A percentile compares a stretch with the other conserved stretches of the same genome.
Conservation (phyloP, 305 asterid genomes). For the Vinca major region DNA sequence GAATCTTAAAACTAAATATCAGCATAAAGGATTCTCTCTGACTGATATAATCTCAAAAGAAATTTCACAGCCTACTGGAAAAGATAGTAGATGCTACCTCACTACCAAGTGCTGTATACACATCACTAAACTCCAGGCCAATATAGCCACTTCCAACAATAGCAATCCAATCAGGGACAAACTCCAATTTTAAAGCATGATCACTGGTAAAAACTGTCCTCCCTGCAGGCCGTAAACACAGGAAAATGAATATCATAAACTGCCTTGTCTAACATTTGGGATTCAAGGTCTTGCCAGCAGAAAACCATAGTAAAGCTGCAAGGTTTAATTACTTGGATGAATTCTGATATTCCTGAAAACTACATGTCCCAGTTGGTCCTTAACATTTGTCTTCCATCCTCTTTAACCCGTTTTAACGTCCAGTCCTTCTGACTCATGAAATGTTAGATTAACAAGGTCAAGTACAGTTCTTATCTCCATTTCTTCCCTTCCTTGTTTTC, state of each 20-base stretch:
- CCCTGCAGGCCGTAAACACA: constrained; percentile 35
- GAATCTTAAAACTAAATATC: background rate
- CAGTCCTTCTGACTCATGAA: background rate
- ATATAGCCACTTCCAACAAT: constrained; percentile 93
- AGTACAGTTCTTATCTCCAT: background rate
- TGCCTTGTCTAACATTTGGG: background rate
- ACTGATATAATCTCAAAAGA: background rate
- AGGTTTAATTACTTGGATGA: background rate
- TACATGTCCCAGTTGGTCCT: background rate
- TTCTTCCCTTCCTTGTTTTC: too few species aligned
- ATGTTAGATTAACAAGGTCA: background rate
- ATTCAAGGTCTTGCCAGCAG: background rate
- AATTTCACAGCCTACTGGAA: background rate
- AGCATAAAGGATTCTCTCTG: background rate
- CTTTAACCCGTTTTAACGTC: background rate
- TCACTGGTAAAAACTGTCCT: constrained; percentile 88
- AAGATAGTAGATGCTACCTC: constrained; percentile 32
- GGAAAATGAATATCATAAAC: background rate
- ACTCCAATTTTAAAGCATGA: constrained; percentile 83
- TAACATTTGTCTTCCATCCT: background rate
- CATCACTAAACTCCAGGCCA: constrained; percentile 95
- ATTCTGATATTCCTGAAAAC: background rate
- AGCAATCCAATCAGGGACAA: constrained; percentile 87
- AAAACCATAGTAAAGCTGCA: background rate
- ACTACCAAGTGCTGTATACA: constrained; percentile 92